These are phyloP conservation scores for Bretschneidera sinensis DNA, from an alignment of 345 rosid species.

Conservation along the genomic window DNA sequence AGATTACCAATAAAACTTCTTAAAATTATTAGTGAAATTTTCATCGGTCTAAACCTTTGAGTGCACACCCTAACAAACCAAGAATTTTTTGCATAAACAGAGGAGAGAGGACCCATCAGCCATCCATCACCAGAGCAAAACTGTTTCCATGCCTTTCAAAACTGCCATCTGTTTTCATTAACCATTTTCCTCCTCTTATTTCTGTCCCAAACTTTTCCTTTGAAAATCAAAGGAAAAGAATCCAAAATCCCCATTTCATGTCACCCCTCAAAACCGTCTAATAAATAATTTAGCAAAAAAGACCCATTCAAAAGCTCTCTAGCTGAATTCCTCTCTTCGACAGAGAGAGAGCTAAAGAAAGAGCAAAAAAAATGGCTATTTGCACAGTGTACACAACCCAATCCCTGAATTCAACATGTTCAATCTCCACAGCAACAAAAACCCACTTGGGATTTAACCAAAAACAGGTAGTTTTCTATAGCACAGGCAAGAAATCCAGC, in stretches of 20 bases:
- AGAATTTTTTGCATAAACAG: too few species aligned
- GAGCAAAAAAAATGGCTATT: conserved; percentile 48
- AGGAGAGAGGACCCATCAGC: conserved; percentile 30
- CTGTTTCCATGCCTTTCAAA: conserved; percentile 18
- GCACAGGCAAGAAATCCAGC: conserved; percentile 32
- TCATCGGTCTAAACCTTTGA: conserved; percentile 2
- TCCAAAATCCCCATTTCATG: conserved; percentile 17
- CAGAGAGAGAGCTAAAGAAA: conserved; percentile 4
- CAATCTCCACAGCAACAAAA: conserved; percentile 48
- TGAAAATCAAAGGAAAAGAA: too few species aligned
- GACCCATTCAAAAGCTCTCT: conserved; percentile 23
- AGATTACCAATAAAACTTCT: background rate
- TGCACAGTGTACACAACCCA: conserved; percentile 70
- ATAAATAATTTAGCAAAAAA: conserved; percentile 9
- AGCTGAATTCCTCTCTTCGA: background rate
- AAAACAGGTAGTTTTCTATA: conserved; percentile 46
- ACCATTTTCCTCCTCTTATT: conserved; percentile 33
- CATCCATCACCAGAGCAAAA: conserved; percentile 23
- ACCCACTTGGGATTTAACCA: conserved; percentile 42
- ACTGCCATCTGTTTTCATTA: conserved; percentile 42
- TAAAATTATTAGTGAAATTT: background rate
- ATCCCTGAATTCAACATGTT: conserved; percentile 60
- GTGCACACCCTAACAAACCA: too few species aligned
- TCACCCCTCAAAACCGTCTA: conserved; percentile 23
- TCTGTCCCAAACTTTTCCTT: conserved; percentile 20